Conservation (phyloP, 208 protist species). For the Leishmania amazonensis region DNA sequence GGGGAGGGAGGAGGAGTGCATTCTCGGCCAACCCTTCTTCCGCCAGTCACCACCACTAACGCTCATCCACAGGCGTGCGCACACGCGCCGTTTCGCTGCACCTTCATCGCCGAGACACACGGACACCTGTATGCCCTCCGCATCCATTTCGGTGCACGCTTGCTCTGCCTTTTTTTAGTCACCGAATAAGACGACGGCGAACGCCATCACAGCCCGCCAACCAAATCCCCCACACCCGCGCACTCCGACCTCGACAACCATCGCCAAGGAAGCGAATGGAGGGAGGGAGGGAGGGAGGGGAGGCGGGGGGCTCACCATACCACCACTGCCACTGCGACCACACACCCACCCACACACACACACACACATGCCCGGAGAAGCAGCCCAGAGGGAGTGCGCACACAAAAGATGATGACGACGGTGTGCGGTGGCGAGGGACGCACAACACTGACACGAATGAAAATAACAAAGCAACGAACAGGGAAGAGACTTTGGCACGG, state of each 20-base stretch:
- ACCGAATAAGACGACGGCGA: too few relatives aligned
- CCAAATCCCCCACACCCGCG: too few relatives aligned
- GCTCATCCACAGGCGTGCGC: neutral
- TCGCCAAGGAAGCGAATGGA: neutral
- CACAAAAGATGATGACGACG: neutral
- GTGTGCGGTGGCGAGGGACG: too few relatives aligned
- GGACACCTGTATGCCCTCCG: neutral
- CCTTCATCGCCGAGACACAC: neutral
- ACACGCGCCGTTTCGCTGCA: neutral
- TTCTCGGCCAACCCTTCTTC: neutral
- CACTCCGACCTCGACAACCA: neutral
- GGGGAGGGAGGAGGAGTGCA: neutral
- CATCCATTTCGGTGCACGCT: too few relatives aligned
- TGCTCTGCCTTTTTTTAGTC: too few relatives aligned
- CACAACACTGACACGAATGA: neutral
- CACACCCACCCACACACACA: neutral
- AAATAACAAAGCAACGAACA: neutral
- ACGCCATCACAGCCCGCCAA: too few relatives aligned
- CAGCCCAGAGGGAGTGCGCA: neutral
- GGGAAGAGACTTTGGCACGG: neutral
- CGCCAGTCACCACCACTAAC: neutral
- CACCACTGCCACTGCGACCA: neutral
- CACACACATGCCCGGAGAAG: slow-evolving; percentile 12
- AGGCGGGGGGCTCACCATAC: neutral
- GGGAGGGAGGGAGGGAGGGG: neutral